A percentile compares a stretch with the other conserved stretches of the same genome.
phyloP scores from a whole-genome alignment of 2,329 filamentous ascomycete genomes.

The Aulographum hederae region DNA sequence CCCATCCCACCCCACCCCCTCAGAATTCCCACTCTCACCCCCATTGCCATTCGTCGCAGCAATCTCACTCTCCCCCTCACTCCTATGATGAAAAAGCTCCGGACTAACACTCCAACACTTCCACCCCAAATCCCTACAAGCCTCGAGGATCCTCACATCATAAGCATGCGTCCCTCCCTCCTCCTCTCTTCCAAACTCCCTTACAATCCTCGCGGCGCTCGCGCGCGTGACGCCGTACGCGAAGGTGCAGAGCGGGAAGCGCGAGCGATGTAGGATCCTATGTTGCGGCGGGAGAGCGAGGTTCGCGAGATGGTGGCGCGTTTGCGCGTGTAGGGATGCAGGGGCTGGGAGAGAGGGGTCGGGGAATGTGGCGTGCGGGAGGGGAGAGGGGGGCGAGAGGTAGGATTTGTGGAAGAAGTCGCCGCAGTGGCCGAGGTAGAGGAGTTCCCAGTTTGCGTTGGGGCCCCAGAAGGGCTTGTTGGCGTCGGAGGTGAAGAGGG shows the following conservation, averaged over 20 bases:
- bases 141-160: constrained; percentile 20
- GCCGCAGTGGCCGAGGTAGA: constrained; percentile 23
- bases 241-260: constrained; percentile 21
- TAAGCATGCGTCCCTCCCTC: constrained; percentile 14
- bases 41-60: constrained; percentile 7
- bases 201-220: constrained; percentile 13
- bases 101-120: constrained; percentile 18
- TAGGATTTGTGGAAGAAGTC: constrained; percentile 13
- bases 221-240: constrained; percentile 18
- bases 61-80: constrained; percentile 15
- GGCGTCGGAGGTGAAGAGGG: constrained; percentile 5
- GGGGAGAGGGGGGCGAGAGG: constrained; percentile 7
- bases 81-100: constrained; percentile 23
- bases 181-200: constrained; percentile 7
- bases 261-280: constrained; percentile 16
- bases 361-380: constrained; percentile 10
- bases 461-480: constrained; percentile 15
- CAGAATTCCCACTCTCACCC: constrained; percentile 6
- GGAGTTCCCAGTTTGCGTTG: constrained; percentile 15
- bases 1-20: too few species aligned
- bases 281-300: constrained; percentile 9
- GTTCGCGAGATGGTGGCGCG: constrained; percentile 4
- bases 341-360: constrained; percentile 14
- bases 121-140: constrained; percentile 17
- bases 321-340: constrained; percentile 13